Conservation (phyloP, 345 rosid species). For the Kandelia obovata region DNA sequence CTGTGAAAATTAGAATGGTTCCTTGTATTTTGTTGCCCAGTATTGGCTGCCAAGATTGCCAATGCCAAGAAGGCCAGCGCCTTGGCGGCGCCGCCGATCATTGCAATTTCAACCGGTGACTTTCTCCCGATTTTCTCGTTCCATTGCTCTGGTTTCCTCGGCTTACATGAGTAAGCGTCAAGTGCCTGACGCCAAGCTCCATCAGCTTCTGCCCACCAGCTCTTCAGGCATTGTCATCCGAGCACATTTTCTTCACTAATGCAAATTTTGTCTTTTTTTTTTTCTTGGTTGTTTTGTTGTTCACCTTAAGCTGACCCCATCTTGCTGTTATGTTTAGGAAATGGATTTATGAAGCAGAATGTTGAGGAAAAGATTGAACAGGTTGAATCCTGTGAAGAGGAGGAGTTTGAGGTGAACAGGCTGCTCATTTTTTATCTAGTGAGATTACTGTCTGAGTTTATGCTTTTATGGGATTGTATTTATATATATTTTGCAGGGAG, state of each 20-base stretch:
- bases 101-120: constrained; percentile 45
- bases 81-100: constrained; percentile 31
- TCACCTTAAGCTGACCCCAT: not conserved
- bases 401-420: constrained; percentile 49
- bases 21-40: no score
- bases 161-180: constrained; percentile 31
- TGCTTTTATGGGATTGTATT: constrained; percentile 2
- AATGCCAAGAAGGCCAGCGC: constrained; percentile 33
- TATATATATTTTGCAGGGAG: constrained; percentile 42
- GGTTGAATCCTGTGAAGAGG: constrained; percentile 56
- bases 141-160: constrained; percentile 43
- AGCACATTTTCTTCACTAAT: not conserved
- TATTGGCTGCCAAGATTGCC: not conserved
- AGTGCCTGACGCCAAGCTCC: constrained; percentile 18
- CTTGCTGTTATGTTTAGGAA: constrained; percentile 18
- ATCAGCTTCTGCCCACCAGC: constrained; percentile 14
- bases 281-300: not conserved
- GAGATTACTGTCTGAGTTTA: not conserved
- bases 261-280: not conserved
- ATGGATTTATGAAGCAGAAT: constrained; percentile 21
- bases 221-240: constrained; percentile 29
- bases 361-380: constrained; percentile 18
- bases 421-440: not conserved
- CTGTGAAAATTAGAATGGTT: no score
- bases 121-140: constrained; percentile 69